Evolutionary conservation across 768 basidiomycete genomes (phyloP).

Genomic region (Podaxis sp.): DNA sequence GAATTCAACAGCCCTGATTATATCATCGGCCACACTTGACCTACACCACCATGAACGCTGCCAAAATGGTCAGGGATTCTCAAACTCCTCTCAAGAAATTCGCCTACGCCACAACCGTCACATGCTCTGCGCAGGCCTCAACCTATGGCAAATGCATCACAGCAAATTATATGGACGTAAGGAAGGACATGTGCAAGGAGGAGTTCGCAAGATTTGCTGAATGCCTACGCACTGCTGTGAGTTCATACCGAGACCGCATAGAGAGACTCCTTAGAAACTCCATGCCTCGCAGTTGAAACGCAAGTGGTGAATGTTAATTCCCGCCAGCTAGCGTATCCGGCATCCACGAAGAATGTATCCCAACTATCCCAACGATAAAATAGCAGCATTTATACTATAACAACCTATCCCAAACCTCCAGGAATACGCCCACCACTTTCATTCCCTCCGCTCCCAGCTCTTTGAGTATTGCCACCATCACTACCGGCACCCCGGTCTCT

Average conservation of each 20-base stretch:
- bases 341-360: too few relatives aligned
- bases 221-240: constrained; percentile 79
- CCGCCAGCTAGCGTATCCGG: not conserved
- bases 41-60: constrained; percentile 23
- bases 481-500: constrained; percentile 11
- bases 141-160: constrained; percentile 89
- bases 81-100: constrained; percentile 46
- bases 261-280: not conserved
- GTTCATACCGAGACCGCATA: constrained; percentile 23
- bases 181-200: constrained; percentile 76
- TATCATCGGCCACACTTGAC: constrained; percentile 1
- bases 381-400: constrained; percentile 13
- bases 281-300: constrained; percentile 29
- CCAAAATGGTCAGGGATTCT: constrained; percentile 21
- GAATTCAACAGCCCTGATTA: not conserved
- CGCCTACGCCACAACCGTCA: constrained; percentile 70
- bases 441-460: constrained; percentile 4
- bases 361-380: not conserved
- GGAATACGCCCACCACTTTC: constrained; percentile 28
- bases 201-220: constrained; percentile 84
- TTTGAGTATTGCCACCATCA: constrained; percentile 13
- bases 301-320: constrained; percentile 27
- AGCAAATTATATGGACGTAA: constrained; percentile 79
- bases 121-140: constrained; percentile 70
- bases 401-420: constrained; percentile 26